A percentile compares a stretch with the other conserved stretches of the same genome.
These are phyloP conservation scores for Chaetoscypha palmicola DNA, from an alignment of 2,329 filamentous ascomycete species.

Conservation along the genomic window DNA sequence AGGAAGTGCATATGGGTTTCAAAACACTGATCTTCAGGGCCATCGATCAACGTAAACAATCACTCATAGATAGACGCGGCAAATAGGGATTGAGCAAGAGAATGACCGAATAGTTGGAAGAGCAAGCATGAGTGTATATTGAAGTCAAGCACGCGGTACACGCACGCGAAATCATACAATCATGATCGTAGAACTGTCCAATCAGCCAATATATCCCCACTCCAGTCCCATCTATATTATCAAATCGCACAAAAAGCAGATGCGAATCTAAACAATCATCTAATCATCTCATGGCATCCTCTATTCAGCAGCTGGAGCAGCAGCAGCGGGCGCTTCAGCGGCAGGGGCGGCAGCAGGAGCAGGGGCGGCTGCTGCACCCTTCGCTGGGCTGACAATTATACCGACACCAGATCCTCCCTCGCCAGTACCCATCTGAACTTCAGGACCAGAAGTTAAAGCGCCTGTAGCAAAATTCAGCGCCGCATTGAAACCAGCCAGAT, in stretches of 20 bases:
- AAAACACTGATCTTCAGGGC: no score
- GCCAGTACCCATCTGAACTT: slow-evolving; percentile 42
- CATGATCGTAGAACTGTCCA: background rate
- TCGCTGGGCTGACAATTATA: slow-evolving; percentile 13
- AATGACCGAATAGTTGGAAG: no score
- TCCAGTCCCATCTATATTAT: background rate
- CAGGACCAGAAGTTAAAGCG: slow-evolving; percentile 39
- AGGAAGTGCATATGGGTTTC: no score
- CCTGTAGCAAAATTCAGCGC: slow-evolving; percentile 41
- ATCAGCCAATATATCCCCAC: background rate
- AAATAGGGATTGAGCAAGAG: no score
- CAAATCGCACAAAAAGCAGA: background rate
- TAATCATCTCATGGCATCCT: background rate
- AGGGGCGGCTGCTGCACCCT: background rate
- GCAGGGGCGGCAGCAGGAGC: background rate
- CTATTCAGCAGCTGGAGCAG: background rate
- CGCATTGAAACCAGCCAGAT: slow-evolving; percentile 41
- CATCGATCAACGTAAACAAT: no score
- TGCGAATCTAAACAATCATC: background rate
- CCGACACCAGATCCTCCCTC: slow-evolving; percentile 34
- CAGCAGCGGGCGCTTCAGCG: background rate
- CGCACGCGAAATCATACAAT: background rate
- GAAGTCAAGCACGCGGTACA: background rate
- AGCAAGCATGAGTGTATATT: background rate
- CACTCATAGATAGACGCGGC: no score